A percentile compares a stretch with the other conserved stretches of the same genome.
These are phyloP conservation scores for Phytophthora pisi DNA, from an alignment of 352 stramenopile genomes.

Conservation along the genomic window DNA sequence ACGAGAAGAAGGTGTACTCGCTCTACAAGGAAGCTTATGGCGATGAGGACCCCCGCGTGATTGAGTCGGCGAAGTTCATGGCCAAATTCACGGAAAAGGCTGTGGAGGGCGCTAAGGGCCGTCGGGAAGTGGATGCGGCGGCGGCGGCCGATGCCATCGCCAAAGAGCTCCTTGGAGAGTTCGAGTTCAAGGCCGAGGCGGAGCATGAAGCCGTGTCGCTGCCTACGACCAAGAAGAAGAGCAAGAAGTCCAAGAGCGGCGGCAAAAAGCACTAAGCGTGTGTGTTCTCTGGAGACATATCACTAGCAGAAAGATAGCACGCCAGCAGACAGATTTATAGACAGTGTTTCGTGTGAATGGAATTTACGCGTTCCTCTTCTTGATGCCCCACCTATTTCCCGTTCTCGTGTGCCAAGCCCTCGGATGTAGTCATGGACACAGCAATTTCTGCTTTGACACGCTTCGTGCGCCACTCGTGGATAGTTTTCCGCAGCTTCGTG, in stretches of 20 bases:
- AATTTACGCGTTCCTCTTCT: conserved; percentile 1
- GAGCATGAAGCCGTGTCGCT: conserved; percentile 37
- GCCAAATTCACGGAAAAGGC: conserved; percentile 87
- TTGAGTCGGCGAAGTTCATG: conserved; percentile 87
- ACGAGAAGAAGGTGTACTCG: conserved; percentile 90
- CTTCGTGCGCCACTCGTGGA: conserved; percentile 84
- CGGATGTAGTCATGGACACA: background rate
- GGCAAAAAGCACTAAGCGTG: conserved; percentile 73
- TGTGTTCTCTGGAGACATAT: conserved; percentile 5
- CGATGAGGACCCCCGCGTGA: conserved; percentile 77
- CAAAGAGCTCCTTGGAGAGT: conserved; percentile 74
- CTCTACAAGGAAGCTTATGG: conserved; percentile 86
- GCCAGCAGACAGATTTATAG: conserved; percentile 40
- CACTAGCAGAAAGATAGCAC: conserved; percentile 27
- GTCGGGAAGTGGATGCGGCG: conserved; percentile 76
- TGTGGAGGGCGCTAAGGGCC: conserved; percentile 86
- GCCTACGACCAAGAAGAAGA: conserved; percentile 63
- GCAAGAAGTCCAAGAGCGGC: conserved; percentile 62
- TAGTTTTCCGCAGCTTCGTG: conserved; percentile 90
- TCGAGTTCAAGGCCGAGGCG: conserved; percentile 65
- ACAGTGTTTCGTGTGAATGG: conserved; percentile 12
- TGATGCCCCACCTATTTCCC: conserved; percentile 10
- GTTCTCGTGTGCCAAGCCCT: background rate
- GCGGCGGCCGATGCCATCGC: conserved; percentile 79
- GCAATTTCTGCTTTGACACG: conserved; percentile 16